These are phyloP conservation scores for Chlorophyllum brunneum DNA, from an alignment of 768 basidiomycete genomes.

Conservation along the genomic window DNA sequence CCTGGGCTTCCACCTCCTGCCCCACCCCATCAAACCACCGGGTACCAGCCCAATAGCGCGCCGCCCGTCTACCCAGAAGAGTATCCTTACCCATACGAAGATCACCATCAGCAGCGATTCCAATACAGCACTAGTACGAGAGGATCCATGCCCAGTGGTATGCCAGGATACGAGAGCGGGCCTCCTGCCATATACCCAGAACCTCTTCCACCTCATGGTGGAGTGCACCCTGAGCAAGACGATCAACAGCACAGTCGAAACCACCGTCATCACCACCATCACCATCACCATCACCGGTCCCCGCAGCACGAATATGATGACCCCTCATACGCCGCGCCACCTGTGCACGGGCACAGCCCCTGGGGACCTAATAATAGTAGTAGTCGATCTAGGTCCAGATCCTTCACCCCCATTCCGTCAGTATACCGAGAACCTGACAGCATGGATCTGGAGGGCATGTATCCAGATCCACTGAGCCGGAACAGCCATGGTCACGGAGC, in stretches of 20 bases:
- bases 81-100: slow-evolving; percentile 9
- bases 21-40: neutral
- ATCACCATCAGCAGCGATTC: slow-evolving; percentile 10
- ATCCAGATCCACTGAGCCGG: neutral
- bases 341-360: neutral
- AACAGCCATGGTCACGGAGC: neutral
- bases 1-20: slow-evolving; percentile 3
- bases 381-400: slow-evolving; percentile 18
- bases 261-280: slow-evolving; percentile 9
- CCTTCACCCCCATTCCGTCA: slow-evolving; percentile 32
- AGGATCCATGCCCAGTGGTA: neutral
- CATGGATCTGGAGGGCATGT: slow-evolving; percentile 7
- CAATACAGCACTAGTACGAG: neutral
- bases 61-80: slow-evolving; percentile 3
- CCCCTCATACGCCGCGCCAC: slow-evolving; percentile 5
- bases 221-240: neutral
- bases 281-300: neutral
- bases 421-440: slow-evolving; percentile 26
- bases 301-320: slow-evolving; percentile 6
- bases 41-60: neutral
- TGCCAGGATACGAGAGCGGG: neutral
- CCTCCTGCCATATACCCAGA: neutral
- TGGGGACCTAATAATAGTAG: slow-evolving; percentile 1
- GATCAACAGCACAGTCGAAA: neutral
- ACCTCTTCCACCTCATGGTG: neutral